Evolutionary conservation across 768 basidiomycete species (phyloP).

Genomic region (Leccinum ochraceum): DNA sequence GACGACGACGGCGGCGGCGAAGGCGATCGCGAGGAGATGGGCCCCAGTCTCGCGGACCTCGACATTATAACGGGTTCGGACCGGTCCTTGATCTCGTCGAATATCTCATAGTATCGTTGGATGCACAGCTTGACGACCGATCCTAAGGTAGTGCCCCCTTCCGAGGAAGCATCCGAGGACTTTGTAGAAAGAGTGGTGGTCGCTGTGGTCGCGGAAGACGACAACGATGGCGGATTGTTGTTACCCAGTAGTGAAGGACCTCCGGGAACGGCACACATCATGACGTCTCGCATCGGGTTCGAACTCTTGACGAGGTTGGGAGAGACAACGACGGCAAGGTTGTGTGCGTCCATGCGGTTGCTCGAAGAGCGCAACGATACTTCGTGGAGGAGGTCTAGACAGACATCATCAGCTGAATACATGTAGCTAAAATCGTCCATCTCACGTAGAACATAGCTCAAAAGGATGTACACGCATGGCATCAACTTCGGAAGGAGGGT

Average conservation of each 20-base stretch:
- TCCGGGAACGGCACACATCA: conserved; percentile 67
- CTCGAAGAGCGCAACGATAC: conserved; percentile 64
- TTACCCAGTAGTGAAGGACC: conserved; percentile 39
- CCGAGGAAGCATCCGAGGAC: conserved; percentile 33
- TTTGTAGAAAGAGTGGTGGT: conserved; percentile 20
- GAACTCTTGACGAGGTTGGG: conserved; percentile 78
- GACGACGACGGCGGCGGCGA: conserved; percentile 29
- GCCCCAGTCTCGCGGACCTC: conserved; percentile 23
- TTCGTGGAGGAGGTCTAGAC: conserved; percentile 74
- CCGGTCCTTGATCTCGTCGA: conserved; percentile 77
- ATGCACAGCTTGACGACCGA: conserved; percentile 76
- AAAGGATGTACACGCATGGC: conserved; percentile 70
- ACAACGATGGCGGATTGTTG: conserved; percentile 26
- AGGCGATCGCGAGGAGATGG: conserved; percentile 26
- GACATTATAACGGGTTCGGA: conserved; percentile 50
- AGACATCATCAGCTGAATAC: conserved; percentile 1
- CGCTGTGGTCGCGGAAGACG: conserved; percentile 15
- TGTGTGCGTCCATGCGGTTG: conserved; percentile 83
- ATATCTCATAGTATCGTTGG: conserved; percentile 81
- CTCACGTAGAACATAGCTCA: conserved; percentile 69
- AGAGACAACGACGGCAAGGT: conserved; percentile 75
- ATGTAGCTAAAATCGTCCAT: conserved; percentile 10
- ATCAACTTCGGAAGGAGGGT: conserved; percentile 65
- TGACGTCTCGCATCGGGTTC: conserved; percentile 68
- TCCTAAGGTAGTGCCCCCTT: conserved; percentile 67